A percentile compares a stretch with the other conserved stretches of the same genome.
Evolutionary conservation across 2,329 filamentous ascomycete genomes (phyloP).

Genomic region (Chaetothyriales sp.): DNA sequence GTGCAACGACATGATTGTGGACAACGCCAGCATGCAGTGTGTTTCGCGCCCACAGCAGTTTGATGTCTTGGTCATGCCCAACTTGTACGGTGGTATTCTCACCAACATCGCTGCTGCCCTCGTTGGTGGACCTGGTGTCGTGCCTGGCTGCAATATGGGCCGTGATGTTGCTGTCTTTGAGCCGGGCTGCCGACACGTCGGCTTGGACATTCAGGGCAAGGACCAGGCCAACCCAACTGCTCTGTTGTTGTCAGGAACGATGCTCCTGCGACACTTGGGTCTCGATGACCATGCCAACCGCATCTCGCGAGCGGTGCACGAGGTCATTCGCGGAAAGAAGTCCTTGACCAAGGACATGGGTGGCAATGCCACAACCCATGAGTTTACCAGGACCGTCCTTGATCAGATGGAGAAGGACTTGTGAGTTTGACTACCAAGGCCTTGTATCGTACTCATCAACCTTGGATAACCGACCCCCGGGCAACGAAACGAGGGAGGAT

Average conservation of each 20-base stretch:
- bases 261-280: constrained; percentile 93
- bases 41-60: constrained; percentile 94
- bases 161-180: constrained; percentile 97
- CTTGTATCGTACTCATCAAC: neutral
- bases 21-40: constrained; percentile 99
- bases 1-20: constrained; percentile 99
- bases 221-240: constrained; percentile 98
- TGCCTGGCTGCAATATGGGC: constrained; percentile 99
- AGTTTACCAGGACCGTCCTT: constrained; percentile 89
- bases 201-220: constrained; percentile 98
- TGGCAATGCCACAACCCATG: constrained; percentile 71
- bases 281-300: constrained; percentile 97
- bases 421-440: constrained; percentile 27
- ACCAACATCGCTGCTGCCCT: constrained; percentile 98
- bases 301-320: constrained; percentile 69
- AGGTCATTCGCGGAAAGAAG: constrained; percentile 80
- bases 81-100: constrained; percentile 60
- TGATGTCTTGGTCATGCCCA: constrained; percentile 99
- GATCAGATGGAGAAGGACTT: constrained; percentile 74
- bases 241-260: constrained; percentile 83
- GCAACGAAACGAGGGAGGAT: neutral
- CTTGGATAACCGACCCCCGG: neutral
- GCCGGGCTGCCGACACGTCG: constrained; percentile 97
- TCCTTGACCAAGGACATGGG: constrained; percentile 92
- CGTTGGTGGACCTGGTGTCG: constrained; percentile 89